Conservation (phyloP, 2,329 filamentous ascomycete species). For the Aulographum hederae region DNA sequence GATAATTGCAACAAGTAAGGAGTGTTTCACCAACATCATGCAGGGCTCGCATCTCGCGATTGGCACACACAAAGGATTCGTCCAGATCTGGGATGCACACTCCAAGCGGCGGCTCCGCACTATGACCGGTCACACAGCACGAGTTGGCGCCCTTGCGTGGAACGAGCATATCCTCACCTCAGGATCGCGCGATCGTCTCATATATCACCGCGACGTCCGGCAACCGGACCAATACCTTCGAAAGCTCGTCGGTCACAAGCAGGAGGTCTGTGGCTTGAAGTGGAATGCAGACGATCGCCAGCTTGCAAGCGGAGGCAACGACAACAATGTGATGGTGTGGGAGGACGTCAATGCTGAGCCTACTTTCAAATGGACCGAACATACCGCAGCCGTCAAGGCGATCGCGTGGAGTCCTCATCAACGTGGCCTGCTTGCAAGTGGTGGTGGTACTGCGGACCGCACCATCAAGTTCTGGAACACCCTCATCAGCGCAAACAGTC, state of each 20-base stretch:
- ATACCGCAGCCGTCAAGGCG: conserved; percentile 90
- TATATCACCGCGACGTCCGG: conserved; percentile 90
- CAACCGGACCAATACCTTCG: conserved; percentile 79
- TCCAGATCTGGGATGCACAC: conserved; percentile 96
- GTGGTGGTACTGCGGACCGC: conserved; percentile 86
- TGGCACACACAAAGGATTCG: conserved; percentile 81
- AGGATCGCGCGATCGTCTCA: conserved; percentile 79
- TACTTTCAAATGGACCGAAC: conserved; percentile 83
- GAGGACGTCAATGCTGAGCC: conserved; percentile 88
- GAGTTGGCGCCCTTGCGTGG: conserved; percentile 90
- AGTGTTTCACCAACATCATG: conserved; percentile 5
- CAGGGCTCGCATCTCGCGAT: conserved; percentile 85
- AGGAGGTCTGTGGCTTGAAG: conserved; percentile 89
- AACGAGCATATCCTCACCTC: conserved; percentile 96
- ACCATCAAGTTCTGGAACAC: conserved; percentile 99
- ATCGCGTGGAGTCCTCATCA: conserved; percentile 98
- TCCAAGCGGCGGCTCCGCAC: conserved; percentile 69
- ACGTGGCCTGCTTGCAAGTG: conserved; percentile 80
- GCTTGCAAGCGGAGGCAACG: conserved; percentile 86
- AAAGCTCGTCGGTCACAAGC: conserved; percentile 84
- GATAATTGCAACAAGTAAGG: neutral
- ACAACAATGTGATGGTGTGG: conserved; percentile 99
- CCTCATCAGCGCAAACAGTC: conserved; percentile 43
- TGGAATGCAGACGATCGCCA: conserved; percentile 97
- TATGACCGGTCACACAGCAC: conserved; percentile 90